Conservation (phyloP, 352 stramenopile genomes). For the Pythium monospermum region DNA sequence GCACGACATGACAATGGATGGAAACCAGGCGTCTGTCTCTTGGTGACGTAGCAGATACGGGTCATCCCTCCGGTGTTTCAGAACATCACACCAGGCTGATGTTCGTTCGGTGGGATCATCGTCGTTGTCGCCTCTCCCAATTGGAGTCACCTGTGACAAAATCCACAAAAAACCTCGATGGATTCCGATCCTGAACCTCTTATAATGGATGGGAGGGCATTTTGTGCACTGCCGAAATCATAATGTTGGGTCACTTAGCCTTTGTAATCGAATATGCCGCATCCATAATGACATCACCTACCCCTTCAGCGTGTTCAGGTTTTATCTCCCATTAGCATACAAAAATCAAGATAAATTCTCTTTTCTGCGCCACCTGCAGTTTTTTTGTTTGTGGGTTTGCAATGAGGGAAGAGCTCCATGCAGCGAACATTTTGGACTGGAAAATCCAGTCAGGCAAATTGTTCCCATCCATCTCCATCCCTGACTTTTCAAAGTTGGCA, state of each 20-base stretch:
- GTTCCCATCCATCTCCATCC: neutral
- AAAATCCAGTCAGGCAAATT: too few species aligned
- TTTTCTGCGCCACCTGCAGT: neutral
- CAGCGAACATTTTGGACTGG: too few species aligned
- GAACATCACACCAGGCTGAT: too few species aligned
- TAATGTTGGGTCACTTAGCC: neutral
- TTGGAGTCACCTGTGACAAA: neutral
- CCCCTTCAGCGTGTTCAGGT: neutral
- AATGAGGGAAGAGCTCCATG: too few species aligned
- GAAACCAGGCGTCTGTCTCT: too few species aligned
- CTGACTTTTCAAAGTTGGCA: neutral
- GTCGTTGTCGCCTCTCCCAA: slow-evolving; percentile 3
- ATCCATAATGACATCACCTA: neutral
- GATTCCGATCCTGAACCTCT: neutral
- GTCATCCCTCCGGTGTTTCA: neutral
- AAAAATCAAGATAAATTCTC: neutral
- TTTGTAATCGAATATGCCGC: neutral
- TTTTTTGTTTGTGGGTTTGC: too few species aligned
- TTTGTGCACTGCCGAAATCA: neutral
- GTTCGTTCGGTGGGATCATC: too few species aligned
- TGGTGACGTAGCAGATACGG: neutral
- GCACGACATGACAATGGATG: too few species aligned
- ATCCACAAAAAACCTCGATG: slow-evolving; percentile 9
- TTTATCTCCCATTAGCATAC: neutral
- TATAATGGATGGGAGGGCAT: neutral